A percentile compares a stretch with the other conserved stretches of the same genome.
phyloP scores from a whole-genome alignment of 306 rosid species.

The Canavalia ensiformis region DNA sequence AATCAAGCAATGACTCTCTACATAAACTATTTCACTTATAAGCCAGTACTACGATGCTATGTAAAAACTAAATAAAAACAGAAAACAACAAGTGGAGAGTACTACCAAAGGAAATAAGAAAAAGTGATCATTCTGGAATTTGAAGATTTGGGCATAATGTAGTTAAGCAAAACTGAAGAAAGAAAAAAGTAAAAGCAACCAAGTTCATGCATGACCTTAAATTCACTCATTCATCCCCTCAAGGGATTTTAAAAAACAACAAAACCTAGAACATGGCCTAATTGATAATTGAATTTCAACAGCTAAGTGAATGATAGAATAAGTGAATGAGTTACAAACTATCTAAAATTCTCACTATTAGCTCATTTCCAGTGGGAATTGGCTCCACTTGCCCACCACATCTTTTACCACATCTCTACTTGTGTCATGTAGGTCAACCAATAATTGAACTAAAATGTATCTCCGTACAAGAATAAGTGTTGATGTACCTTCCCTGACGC shows the following conservation, averaged over 20 bases:
- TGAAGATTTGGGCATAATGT: background rate
- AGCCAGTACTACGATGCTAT: background rate
- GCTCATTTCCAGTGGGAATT: background rate
- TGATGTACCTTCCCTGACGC: no score
- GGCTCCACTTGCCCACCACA: background rate
- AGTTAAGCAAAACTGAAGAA: background rate
- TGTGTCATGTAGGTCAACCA: no score
- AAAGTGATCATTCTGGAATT: background rate
- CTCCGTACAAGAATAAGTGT: background rate
- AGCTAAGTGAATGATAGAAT: background rate
- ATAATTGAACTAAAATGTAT: no score
- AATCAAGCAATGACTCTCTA: background rate
- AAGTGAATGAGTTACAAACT: background rate
- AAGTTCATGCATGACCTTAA: background rate
- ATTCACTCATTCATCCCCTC: background rate
- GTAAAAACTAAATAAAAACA: no score
- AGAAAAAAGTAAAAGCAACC: background rate
- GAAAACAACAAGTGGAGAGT: background rate
- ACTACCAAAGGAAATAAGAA: background rate
- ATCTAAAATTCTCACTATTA: background rate
- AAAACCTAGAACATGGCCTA: no score
- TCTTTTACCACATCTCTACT: background rate
- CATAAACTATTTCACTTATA: background rate
- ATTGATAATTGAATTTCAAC: background rate
- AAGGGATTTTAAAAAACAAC: background rate